Percentiles rank a stretch among this genome's conserved stretches.
Evolutionary conservation across 177 flowering plant species (phyloP).

Genomic region (Tripterygium wilfordii): DNA sequence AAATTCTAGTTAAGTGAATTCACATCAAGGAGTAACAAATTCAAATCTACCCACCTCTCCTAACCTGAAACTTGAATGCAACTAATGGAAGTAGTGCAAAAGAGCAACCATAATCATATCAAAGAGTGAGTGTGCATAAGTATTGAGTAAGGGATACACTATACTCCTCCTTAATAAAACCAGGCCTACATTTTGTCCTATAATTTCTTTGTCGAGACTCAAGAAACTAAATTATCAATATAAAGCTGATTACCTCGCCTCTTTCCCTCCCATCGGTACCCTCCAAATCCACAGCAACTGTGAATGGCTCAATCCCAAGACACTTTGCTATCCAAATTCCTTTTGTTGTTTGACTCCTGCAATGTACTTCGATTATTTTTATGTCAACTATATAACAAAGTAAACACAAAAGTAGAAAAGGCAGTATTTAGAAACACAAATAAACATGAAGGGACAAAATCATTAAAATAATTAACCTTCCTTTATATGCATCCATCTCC

Average conservation of each 20-base stretch:
- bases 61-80: too few relatives aligned
- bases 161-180: too few relatives aligned
- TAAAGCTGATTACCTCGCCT: slow-evolving; percentile 46
- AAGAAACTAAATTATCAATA: too few relatives aligned
- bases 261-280: slow-evolving; percentile 69
- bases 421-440: neutral
- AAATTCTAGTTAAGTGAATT: too few relatives aligned
- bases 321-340: slow-evolving; percentile 66
- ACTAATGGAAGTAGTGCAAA: too few relatives aligned
- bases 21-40: too few relatives aligned
- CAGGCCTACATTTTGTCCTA: neutral
- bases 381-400: too few relatives aligned
- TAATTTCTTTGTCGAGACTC: too few relatives aligned
- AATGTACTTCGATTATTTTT: neutral
- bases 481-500: slow-evolving; percentile 35
- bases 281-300: slow-evolving; percentile 68
- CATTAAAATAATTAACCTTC: slow-evolving; percentile 16
- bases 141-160: too few relatives aligned
- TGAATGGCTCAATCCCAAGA: slow-evolving; percentile 51
- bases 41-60: too few relatives aligned
- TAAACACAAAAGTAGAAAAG: neutral
- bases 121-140: too few relatives aligned
- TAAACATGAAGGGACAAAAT: neutral
- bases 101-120: too few relatives aligned
- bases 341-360: slow-evolving; percentile 58